Evolutionary conservation across 2,329 filamentous ascomycete species (phyloP), one percentile per base, ranked within the genome.

Genomic region (Atkinsonella hypoxylon): DNA sequence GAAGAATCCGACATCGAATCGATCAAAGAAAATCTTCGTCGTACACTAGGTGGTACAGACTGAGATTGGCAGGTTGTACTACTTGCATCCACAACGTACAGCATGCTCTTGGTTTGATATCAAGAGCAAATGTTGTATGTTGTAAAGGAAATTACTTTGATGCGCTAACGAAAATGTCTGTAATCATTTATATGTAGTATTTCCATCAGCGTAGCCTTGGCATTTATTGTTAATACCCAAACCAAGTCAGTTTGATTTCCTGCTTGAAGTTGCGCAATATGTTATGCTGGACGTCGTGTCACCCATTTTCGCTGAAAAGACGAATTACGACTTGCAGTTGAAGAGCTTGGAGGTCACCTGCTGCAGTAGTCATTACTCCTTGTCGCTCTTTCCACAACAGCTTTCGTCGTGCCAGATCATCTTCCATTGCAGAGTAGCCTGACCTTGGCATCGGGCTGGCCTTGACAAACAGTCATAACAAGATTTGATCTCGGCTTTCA

Each of bases 1-100:
- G 80, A 83, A 45, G 74, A 79, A 13, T 70, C 71, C 45, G 77
- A 81, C 39, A 67, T 83, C 12, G 74, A 79, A 45, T 70, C 71
- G 2, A 70, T 82, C 38, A 82, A 79, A 59, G 74, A 79, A 49
- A 80, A 79, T 51, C 67, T 85, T 15, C 66, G 74, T 46, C 74
- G 76, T 55, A 80, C 75, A 15, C 59, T 77, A 40, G 71, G 64
- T 45, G 60, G 60, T 42, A 53, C 61, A 38, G 56, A 61, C 31
- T 66, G 56, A 40, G 8, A 34, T 41, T 22, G 22, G 26, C 13
- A 38, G 18, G 9, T 32, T 15, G 13, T 18, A 34, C 2, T 22
- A 1, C 3, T 22, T 26, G 10, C 15, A n/a, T 15, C 22, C 20
- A 22, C 32, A 12, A 26, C 5, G 8, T 20, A 12, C 45, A 34